A percentile compares a stretch with the other conserved stretches of the same genome.
Conservation (phyloP, 495 filamentous ascomycete species). For the Aspergillus wentii region DNA sequence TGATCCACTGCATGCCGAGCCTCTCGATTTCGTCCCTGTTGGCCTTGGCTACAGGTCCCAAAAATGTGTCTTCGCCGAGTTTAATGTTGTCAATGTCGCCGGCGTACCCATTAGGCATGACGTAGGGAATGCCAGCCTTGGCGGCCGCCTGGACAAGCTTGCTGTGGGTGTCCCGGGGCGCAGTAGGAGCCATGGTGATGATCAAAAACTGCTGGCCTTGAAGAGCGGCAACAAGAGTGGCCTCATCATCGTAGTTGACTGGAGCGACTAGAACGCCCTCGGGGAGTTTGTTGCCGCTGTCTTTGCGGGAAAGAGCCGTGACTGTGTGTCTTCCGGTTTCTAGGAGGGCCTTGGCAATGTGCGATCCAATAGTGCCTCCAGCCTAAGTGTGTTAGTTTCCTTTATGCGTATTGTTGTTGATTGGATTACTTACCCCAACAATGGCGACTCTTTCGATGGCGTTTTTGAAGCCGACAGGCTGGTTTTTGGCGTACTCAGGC, state of each 20-base stretch:
- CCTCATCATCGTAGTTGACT: constrained; percentile 46
- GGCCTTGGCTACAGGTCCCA: constrained; percentile 12
- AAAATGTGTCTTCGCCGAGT: constrained; percentile 13
- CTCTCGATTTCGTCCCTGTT: constrained; percentile 33
- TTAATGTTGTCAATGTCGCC: constrained; percentile 25
- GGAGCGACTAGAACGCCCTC: constrained; percentile 35
- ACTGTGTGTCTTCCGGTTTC: constrained; percentile 46
- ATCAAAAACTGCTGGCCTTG: constrained; percentile 53
- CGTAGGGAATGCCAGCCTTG: constrained; percentile 54
- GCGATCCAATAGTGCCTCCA: constrained; percentile 53
- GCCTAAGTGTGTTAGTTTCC: constrained; percentile 36
- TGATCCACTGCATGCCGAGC: constrained; percentile 47
- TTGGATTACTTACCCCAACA: constrained; percentile 35
- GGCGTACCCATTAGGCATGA: constrained; percentile 59
- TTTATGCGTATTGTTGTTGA: constrained; percentile 2
- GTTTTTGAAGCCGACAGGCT: constrained; percentile 35
- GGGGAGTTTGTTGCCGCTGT: constrained; percentile 37
- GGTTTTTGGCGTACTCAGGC: constrained; percentile 29
- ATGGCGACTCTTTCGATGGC: constrained; percentile 42
- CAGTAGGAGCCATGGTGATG: constrained; percentile 50
- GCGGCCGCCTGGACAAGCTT: constrained; percentile 57
- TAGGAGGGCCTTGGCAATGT: constrained; percentile 46
- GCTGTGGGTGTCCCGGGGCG: constrained; percentile 40
- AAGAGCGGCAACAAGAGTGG: constrained; percentile 42
- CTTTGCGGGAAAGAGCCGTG: constrained; percentile 49